Base-by-base conservation (phyloP, 257 asterid species). In the Solanum clarkiae region DNA sequence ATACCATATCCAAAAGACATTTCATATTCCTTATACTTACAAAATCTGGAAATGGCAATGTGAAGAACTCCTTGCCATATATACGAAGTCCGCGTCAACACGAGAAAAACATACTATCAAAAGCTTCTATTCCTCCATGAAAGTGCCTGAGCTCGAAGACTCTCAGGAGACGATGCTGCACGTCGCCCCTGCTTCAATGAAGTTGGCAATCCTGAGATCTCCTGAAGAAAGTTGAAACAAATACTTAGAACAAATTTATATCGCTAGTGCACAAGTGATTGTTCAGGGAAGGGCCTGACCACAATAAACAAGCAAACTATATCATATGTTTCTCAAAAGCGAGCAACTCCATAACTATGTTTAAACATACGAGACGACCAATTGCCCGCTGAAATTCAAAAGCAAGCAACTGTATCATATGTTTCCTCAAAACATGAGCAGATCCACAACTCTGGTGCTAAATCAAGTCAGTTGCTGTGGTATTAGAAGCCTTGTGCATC, bases 181-280 rank as follows among this genome's bases (percentile, higher is more conserved):
- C 89, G 91, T 62, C 92, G 44, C 40, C 93, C 92, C 87, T 92
- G 91, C 89, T 92, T 94, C 90, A 95, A 80, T 62, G 93, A 87
- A 82, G 95, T 92, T 20, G 96, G 98, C 88, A 95, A 80, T 63
- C 98, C 98, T 7, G 98, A 94, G 44, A 92, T 90, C 88, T 93
- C 98, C 98, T 94, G 97, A 57, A 87, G 51, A 80, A 83, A 44
- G 22, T 63, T 24, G 82, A 49, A 69, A 36, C 77, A 69, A 65
- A 36, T 29, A 65, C 74, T 68, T 68, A 16, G 14, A 13, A 29
- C 0, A n/a, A 32, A 32, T 32, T 7, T 68, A 32, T 68, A 68
- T 32, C 3, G 14, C 75, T 32, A 32, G 49, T 32, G 49, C 3
- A 15, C 0, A 18, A 68, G 49, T 32, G 24, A 12, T 26, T 5